Evolutionary conservation across 2,329 filamentous ascomycete species (phyloP), one percentile per base, ranked within the genome.

Genomic region (Didymella exigua): DNA sequence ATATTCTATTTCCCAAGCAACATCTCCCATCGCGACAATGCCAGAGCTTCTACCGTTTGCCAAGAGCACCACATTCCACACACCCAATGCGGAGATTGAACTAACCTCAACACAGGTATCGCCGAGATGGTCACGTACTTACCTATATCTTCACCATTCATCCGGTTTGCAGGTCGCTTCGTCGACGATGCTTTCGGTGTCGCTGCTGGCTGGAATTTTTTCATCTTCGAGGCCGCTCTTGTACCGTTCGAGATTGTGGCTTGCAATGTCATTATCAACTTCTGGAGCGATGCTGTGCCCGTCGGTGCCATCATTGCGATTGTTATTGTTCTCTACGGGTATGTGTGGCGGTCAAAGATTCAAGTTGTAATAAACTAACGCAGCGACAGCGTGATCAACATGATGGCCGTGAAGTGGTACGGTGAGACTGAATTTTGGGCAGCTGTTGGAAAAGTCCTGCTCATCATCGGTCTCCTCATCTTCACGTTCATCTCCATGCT

Each of bases 401-500:
- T 92, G 41, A 80, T 93, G 84, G 76, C 78, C 0, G 78, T 80
- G 18, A 75, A 76, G 46, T 77, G 74, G 58, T 81, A 78, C 48
- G 79, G 78, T 23, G 77, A 79, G 55, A 73, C 86, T 0, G 90
- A 95, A 70, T 95, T 96, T 67, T 84, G 84, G 77, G 84, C 87
- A 18, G 86, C 90, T 86, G 59, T 93, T 10, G 76, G 76, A 52
- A 81, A 81, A 62, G 77, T 80, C 16, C 62, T 80, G 19, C 70
- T 81, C 50, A 79, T 81, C 61, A 72, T 79, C 52, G 72, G 74
- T 27, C 69, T 80, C 14, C 75, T 80, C 62, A 68, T 75, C 56
- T 80, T 80, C 76, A 93, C 91, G 2, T 91, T 96, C 67, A 82
- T 96, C 60, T 85, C 86, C 60, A 93, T 95, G 87, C 77, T 95